phyloP scores from a whole-genome alignment of 2,329 filamentous ascomycete genomes.

The Talaromyces marneffei region DNA sequence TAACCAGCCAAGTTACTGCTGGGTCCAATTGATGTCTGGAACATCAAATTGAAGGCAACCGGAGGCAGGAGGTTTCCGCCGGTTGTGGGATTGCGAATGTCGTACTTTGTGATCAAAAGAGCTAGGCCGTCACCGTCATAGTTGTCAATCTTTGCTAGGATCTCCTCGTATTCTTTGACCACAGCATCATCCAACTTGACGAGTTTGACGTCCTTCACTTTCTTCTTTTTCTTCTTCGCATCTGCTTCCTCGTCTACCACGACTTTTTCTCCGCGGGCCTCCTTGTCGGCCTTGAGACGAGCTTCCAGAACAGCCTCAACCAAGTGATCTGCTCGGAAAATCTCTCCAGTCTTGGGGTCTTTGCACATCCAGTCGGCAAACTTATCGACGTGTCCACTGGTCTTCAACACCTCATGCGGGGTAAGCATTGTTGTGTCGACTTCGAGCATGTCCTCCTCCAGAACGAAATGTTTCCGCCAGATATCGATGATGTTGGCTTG shows the following conservation, averaged over 20 bases:
- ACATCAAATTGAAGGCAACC: slow-evolving; percentile 97
- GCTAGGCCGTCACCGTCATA: slow-evolving; percentile 83
- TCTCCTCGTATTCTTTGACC: slow-evolving; percentile 83
- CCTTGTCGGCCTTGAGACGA: slow-evolving; percentile 82
- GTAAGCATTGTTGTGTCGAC: slow-evolving; percentile 92
- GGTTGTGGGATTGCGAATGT: slow-evolving; percentile 82
- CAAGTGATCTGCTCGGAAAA: slow-evolving; percentile 90
- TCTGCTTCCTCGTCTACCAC: slow-evolving; percentile 66
- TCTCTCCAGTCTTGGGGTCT: slow-evolving; percentile 95
- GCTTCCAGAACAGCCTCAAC: slow-evolving; percentile 90
- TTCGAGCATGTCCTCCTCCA: slow-evolving; percentile 93
- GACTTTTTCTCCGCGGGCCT: slow-evolving; percentile 75
- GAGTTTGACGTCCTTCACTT: slow-evolving; percentile 66
- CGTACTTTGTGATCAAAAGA: slow-evolving; percentile 80
- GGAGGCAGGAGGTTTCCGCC: slow-evolving; percentile 71
- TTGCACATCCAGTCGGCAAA: slow-evolving; percentile 99
- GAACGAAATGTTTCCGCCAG: slow-evolving; percentile 90
- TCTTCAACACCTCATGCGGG: slow-evolving; percentile 89
- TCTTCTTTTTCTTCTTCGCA: slow-evolving; percentile 79
- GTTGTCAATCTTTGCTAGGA: slow-evolving; percentile 92
- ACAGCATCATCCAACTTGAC: slow-evolving; percentile 82
- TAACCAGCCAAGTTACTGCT: slow-evolving; percentile 82
- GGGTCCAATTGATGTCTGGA: slow-evolving; percentile 89
- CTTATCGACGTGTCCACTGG: slow-evolving; percentile 92
- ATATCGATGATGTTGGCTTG: slow-evolving; percentile 81